Evolutionary conservation across 306 rosid genomes (phyloP).

Genomic region (Heteromeles arbutifolia): DNA sequence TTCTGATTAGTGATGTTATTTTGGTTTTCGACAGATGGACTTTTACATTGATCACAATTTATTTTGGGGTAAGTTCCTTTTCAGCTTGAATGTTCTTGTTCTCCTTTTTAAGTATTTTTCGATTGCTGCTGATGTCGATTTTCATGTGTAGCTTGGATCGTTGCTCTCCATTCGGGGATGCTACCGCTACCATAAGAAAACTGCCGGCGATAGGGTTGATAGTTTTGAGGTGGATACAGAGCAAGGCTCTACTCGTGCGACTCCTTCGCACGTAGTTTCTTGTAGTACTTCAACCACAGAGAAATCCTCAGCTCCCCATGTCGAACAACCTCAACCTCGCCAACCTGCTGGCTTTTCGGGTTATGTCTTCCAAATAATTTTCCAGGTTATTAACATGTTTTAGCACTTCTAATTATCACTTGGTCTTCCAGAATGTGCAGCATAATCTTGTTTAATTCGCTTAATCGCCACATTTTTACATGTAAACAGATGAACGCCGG

Average conservation of each 20-base stretch:
- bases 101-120: neutral
- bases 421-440: neutral
- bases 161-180: conserved; percentile 82
- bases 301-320: conserved; percentile 28
- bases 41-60: conserved; percentile 63
- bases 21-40: conserved; percentile 74
- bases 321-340: conserved; percentile 34
- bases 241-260: conserved; percentile 36
- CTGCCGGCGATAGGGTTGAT: conserved; percentile 70
- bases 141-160: conserved; percentile 60
- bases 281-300: conserved; percentile 26
- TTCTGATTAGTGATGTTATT: neutral
- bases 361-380: conserved; percentile 75
- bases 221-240: conserved; percentile 71
- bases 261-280: conserved; percentile 22
- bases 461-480: neutral
- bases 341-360: conserved; percentile 74
- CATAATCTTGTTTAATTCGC: neutral
- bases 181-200: conserved; percentile 67
- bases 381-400: conserved; percentile 51
- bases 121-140: conserved; percentile 15
- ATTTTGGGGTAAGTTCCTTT: conserved; percentile 83
- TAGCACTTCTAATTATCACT: neutral
- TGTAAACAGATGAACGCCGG: conserved; percentile 87
- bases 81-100: neutral